A percentile compares a stretch with the other conserved stretches of the same genome.
phyloP scores from a whole-genome alignment of 73 alveolate species.

The Uronychia setigera region DNA sequence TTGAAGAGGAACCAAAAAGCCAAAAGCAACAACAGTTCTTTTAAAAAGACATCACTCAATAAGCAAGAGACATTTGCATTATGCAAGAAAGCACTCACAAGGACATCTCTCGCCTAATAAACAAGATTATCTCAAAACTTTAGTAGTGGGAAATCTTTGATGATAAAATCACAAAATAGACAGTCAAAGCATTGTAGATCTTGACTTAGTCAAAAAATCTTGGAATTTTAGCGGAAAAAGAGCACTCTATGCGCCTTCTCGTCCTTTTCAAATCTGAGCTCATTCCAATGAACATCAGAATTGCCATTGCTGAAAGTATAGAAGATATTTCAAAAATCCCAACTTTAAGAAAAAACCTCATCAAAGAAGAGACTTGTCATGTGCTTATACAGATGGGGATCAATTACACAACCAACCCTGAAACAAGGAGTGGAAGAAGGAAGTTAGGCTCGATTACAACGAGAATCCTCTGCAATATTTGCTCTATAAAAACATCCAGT shows the following conservation, averaged over 20 bases:
- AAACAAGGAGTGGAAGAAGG: background rate
- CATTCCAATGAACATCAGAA: conserved; percentile 18
- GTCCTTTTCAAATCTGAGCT: conserved; percentile 18
- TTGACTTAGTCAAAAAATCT: conserved; percentile 28
- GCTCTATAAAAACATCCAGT: conserved; percentile 39
- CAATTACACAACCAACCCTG: background rate
- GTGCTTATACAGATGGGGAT: conserved; percentile 12
- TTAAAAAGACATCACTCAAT: conserved; percentile 8
- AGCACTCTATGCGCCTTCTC: conserved; percentile 14
- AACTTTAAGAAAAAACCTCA: conserved; percentile 24
- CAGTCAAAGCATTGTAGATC: conserved; percentile 8
- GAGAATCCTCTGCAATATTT: conserved; percentile 25
- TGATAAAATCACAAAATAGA: conserved; percentile 8
- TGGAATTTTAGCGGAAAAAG: conserved; percentile 14
- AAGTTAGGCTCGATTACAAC: conserved; percentile 7
- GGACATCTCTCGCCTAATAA: conserved; percentile 21
- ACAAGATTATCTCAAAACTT: conserved; percentile 19
- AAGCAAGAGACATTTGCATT: conserved; percentile 31
- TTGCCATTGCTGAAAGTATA: conserved; percentile 31
- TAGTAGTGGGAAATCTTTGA: conserved; percentile 49
- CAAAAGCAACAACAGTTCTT: background rate
- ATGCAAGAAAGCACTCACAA: conserved; percentile 21
- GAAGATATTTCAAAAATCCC: conserved; percentile 19
- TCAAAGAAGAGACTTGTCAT: conserved; percentile 18
- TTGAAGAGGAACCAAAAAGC: background rate